Base-by-base conservation (phyloP, 495 filamentous ascomycete genomes). In the Penicillium chermesinum region DNA sequence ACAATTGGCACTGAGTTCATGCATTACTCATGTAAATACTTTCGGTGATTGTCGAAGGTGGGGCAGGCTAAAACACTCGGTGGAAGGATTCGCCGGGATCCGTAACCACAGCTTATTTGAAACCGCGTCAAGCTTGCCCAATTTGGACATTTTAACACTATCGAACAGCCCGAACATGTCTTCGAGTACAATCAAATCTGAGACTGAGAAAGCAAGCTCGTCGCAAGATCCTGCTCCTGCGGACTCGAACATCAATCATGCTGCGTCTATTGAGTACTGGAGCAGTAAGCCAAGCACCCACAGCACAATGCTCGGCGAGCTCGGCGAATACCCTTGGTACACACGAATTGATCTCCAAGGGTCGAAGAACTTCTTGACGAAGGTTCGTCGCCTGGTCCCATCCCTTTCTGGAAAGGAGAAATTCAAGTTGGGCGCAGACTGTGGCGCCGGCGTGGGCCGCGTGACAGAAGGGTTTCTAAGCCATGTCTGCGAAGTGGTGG, bases 251-350 rank as follows among this genome's bases (percentile, higher is more conserved):
- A 71, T 69, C 41, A 38, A 71, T 30, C 63, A 65, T 53, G 58
- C 67, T 32, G 64, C 67, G 22, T 65, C 67, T n/a, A 55, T 71
- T 39, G 44, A 50, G 18, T 95, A 95, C 76, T 95, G 89, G 90
- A 76, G 81, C 56, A 67, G 72, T 50, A 70, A 88, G 49, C 71
- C 82, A n/a, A 75, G 87, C 33, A 83, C 82, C 48, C 74, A 83
- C 43, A 79, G 83, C 59, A 86, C 87, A 53, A 93, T 96, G 86
- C 84, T 97, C 0, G 67, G 88, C 58, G 91, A 96, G 86, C 84
- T 97, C 0, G 67, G 90, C 55, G 86, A 87, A 35, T 91, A 78
- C 54, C 86, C 85, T 0, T 74, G 82, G 59, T 78, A 91, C 61
- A 84, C 80, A 21, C 77, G 80, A 45, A 76, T 87, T 55, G 91